These are phyloP conservation scores for Endoconidiophora laricicola DNA, from an alignment of 2,329 filamentous ascomycete species.

Conservation along the genomic window DNA sequence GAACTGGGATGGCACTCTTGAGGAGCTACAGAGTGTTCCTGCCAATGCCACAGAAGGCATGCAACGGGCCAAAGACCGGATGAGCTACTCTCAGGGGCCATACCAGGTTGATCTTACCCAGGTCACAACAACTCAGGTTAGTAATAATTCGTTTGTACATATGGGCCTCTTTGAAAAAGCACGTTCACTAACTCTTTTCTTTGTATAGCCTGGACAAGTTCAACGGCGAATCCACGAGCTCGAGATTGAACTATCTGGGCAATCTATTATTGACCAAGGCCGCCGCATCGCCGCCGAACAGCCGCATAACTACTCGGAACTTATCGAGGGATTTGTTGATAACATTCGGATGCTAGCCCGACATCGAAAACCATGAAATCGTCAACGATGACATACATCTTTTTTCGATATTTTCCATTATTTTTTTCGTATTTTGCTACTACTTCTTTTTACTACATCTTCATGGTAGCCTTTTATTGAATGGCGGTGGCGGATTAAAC, in stretches of 20 bases:
- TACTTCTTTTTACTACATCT: background rate
- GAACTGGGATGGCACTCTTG: conserved; percentile 55
- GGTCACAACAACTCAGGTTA: conserved; percentile 42
- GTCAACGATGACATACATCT: background rate
- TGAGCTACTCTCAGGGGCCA: conserved; percentile 76
- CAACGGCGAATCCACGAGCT: conserved; percentile 45
- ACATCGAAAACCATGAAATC: conserved; percentile 22
- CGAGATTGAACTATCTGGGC: conserved; percentile 57
- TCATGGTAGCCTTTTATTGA: no score
- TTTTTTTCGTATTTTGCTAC: background rate
- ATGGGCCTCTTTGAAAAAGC: background rate
- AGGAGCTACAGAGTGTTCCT: conserved; percentile 31
- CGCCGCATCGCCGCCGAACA: conserved; percentile 33
- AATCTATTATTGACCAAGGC: conserved; percentile 49
- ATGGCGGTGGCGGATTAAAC: background rate
- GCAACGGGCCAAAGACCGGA: conserved; percentile 63
- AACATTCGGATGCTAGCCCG: conserved; percentile 48
- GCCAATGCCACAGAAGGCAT: conserved; percentile 16
- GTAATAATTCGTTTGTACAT: conserved; percentile 14
- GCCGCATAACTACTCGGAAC: conserved; percentile 39
- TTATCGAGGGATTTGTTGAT: conserved; percentile 60
- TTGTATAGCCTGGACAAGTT: conserved; percentile 18
- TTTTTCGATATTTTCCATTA: conserved; percentile 1
- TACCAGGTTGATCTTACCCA: conserved; percentile 91
- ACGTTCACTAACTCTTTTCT: background rate